Base-by-base conservation (phyloP, 495 filamentous ascomycete species). In the Neurospora sp. region DNA sequence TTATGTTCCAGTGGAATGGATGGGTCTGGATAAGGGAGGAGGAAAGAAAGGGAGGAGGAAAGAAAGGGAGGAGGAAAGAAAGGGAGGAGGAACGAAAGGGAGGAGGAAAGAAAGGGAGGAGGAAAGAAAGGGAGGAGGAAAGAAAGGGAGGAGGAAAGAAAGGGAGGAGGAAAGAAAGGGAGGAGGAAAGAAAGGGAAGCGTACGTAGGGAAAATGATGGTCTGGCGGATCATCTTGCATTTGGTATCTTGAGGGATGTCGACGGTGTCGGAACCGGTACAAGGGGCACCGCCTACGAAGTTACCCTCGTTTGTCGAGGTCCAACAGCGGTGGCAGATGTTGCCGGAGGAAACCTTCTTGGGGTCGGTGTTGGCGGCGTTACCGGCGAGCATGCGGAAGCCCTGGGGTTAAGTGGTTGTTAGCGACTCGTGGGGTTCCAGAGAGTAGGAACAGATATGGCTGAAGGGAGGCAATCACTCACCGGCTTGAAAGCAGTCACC, bases 281-380 rank as follows among this genome's bases (percentile, higher is more conserved):
- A 82, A 44, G 85, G 86, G 53, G 79, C 82, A 72, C 85, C 85
- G 69, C 86, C 83, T 1, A 83, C 77, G 70, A 85, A 85, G 44
- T 74, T 79, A 79, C 77, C 82, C 71, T 85, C 84, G 79, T 78
- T 84, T 68, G 82, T 78, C 42, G 82, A 83, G 12, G 79, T 85
- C 86, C 86, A 88, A 82, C 85, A 87, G 68, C 84, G 80, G 73
- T 88, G 85, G 84, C 84, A 90, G 77, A 85, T 87, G 75, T 89
- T 85, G 69, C 83, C 85, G 73, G 79, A 79, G 70, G 79, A 74
- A 45, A 87, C 85, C 78, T 86, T 84, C 75, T 40, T 78, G 75
- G 80, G 72, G 75, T 84, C 83, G 41, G 84, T 85, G 77, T 85
- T 83, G 76, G 82, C 82, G n/a, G 84, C 83, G 73, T 84, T 85